Evolutionary conservation across 148 eudicot genomes (phyloP), one percentile per base, ranked within the genome.

Genomic region (Chenopodium berlandieri): DNA sequence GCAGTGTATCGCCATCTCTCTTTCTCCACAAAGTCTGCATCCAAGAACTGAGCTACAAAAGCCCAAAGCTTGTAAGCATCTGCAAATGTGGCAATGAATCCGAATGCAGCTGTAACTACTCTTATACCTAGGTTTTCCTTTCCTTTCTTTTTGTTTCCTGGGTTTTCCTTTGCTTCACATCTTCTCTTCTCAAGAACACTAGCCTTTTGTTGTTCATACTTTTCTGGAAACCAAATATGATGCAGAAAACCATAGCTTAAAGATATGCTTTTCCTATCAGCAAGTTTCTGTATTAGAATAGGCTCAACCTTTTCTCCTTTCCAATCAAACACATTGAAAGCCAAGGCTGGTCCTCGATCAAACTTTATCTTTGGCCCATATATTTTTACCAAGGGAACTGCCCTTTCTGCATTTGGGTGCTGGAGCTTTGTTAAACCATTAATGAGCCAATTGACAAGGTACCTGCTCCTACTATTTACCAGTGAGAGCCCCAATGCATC

Each of bases 11-110:
- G 88, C 99, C 99, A 97, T 75, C 97, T 83, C 86, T 97, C 99
- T 89, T 94, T 97, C 92, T 97, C 99, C 30, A 97, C 95, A 82
- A 91, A 97, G 52, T 97, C 99, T n/a, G 98, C 98, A 84, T 97
- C 99, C 85, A 97, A 84, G 81, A 97, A 97, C 82, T 88, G 94
- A 78, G 99, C 92, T 23, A 97, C 85, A 82, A 97, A 97, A 47
- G 86, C 86, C 99, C 99, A 97, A 58, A 97, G 90, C 89, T 89
- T 86, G 69, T 94, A 97, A 47, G 87, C 89, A 84, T 97, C 99
- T 82, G 95, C 94, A 75, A 97, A 97, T 81, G 90, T 90, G 31
- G 94, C 90, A 84, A 97, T 85, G 82, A 91, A 97, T 48, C 91
- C 90, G 54, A 97, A 87, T 79, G 98, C 93, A 62, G 87, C 88